Evolutionary conservation across 106 monocot genomes (phyloP), one percentile per base, ranked within the genome.

Genomic region (Acorus gramineus): DNA sequence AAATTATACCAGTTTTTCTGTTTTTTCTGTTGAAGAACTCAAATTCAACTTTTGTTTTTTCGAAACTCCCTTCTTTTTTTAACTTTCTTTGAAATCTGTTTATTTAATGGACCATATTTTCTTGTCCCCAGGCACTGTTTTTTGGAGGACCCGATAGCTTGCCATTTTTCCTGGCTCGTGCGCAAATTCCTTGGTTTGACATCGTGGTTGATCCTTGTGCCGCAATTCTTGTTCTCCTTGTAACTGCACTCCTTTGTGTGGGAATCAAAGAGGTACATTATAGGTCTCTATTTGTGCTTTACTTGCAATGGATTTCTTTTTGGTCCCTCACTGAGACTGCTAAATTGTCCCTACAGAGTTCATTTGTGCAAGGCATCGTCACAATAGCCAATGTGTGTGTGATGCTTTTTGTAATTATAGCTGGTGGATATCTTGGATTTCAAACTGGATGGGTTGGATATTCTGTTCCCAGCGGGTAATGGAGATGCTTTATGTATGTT

Each of bases 381-480:
- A 98, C 96, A 7, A 58, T 53, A 46, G 78, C 82, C 71, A 98
- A 98, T 83, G 83, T 79, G 5, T 83, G 78, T 66, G 91, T 98
- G 63, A 82, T 98, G 91, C 3, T 88, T 46, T 98, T 98, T 76
- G 91, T 98, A 52, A 76, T 91, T 59, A 73, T 98, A 57, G 96
- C 71, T 69, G 96, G 96, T 75, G 84, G 87, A 68, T 98, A 91
- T 79, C 74, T 98, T 57, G 91, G 96, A 42, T 98, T 91, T 63
- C 69, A 81, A 69, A 88, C 78, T 74, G 96, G 96, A 56, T 98
- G 96, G 96, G 76, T 75, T 65, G 96, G 96, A 67, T 98, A 98
- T 77, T 75, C 61, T 56, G 79, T 91, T 50, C 4, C 76, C 42
- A 68, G 66, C 44, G 96, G 96, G 96, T 91, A 85, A 67, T 28